Evolutionary conservation across 202 grass and related monocot genomes (phyloP).

Genomic region (Zizania palustris): DNA sequence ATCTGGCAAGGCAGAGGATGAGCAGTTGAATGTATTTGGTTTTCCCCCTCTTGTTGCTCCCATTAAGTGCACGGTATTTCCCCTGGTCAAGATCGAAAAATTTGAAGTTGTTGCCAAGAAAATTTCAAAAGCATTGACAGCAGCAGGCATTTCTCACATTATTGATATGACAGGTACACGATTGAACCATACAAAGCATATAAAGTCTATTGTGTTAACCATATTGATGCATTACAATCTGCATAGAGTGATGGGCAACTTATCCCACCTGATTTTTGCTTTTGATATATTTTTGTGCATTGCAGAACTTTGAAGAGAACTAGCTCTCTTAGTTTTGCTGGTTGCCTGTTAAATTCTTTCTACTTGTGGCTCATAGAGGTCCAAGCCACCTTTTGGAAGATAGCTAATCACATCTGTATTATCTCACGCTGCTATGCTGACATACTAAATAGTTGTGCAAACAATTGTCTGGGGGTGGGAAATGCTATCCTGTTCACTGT

Average conservation of each 20-base stretch:
- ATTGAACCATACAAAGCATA: constrained; percentile 7
- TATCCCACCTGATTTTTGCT: background rate
- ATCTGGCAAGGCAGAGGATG: constrained; percentile 68
- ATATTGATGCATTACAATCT: background rate
- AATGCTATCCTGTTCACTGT: background rate
- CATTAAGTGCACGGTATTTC: constrained; percentile 96
- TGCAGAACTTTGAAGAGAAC: background rate
- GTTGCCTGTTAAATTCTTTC: constrained; percentile 3
- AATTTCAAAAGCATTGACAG: constrained; percentile 76
- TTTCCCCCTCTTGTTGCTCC: constrained; percentile 91
- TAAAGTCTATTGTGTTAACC: background rate
- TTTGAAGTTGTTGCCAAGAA: constrained; percentile 83
- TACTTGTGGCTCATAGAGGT: constrained; percentile 12
- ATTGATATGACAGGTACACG: constrained; percentile 83
- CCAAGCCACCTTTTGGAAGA: background rate
- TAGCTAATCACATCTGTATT: background rate
- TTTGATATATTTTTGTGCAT: background rate
- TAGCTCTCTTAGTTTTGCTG: background rate
- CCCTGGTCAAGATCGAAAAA: constrained; percentile 79
- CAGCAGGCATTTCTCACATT: constrained; percentile 79
- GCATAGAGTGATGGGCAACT: background rate
- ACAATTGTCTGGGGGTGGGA: background rate
- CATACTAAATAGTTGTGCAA: background rate
- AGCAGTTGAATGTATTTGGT: constrained; percentile 84
- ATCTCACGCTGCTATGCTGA: background rate